Conservation (phyloP, 169 alveolate species). For the Cryptosporidium parvum region DNA sequence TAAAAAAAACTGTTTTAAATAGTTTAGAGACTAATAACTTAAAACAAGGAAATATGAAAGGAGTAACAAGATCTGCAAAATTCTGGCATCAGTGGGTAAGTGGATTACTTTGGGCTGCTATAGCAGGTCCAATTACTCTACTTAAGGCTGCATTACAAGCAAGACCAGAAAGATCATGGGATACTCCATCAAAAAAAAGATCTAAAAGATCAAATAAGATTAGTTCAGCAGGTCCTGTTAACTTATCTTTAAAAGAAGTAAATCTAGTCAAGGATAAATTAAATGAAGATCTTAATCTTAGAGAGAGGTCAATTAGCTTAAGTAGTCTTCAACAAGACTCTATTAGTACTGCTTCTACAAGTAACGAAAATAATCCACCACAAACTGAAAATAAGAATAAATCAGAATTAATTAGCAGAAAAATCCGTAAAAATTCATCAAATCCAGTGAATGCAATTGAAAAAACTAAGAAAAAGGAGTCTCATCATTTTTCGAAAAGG, state of each 20-base stretch:
- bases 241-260: constrained; percentile 35
- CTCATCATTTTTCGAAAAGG: constrained; percentile 40
- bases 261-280: constrained; percentile 39
- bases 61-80: constrained; percentile 58
- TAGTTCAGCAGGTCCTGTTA: constrained; percentile 43
- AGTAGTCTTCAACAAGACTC: not conserved
- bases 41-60: not conserved
- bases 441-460: not conserved
- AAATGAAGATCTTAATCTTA: constrained; percentile 6
- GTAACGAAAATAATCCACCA: not conserved
- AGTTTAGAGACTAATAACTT: constrained; percentile 1
- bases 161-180: constrained; percentile 71
- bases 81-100: constrained; percentile 74
- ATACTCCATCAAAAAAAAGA: constrained; percentile 39
- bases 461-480: not conserved
- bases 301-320: not conserved
- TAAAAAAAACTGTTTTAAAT: constrained; percentile 34
- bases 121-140: constrained; percentile 68
- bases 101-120: constrained; percentile 68
- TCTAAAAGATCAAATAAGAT: constrained; percentile 46
- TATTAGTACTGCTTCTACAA: not conserved
- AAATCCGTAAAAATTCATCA: not conserved
- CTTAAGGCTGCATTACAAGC: constrained; percentile 54
- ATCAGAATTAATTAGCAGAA: not conserved
- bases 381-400: not conserved